Base-by-base conservation (phyloP, 192 early-diverging fungal genomes). In the Chytriomyces sp. region DNA sequence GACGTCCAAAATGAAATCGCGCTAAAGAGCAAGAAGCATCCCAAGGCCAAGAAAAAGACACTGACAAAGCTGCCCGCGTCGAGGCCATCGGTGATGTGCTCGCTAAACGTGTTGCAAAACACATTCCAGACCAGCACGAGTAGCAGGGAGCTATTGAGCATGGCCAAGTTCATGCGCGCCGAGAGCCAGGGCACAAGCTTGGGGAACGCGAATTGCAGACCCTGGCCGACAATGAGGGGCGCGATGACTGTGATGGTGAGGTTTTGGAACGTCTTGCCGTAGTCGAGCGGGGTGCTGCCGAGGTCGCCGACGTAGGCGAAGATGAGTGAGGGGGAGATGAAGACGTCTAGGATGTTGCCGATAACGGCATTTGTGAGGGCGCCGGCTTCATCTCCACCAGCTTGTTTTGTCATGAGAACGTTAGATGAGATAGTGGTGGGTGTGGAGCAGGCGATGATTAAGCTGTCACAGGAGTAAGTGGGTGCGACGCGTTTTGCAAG, bases 341-440 rank as follows among this genome's bases (percentile, higher is more conserved):
- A 84, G 37, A 89, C 88, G 22, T 84, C 90, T 0, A 91, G 67
- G 52, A 92, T 72, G 75, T 89, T 90, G n/a, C 91, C 91, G 14
- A 90, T 64, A 2, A 90, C 89, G 25, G 88, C 86, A 76, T 89
- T 90, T 68, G 87, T 86, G 30, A 90, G 57, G 31, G 91, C 85
- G 54, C 81, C 73, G 38, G 89, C 83, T 59, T 91, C 91, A 61
- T 85, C 89, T 25, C 91, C 91, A 25, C 70, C 53, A 34, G 89
- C 87, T 52, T 87, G 85, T 64, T 85, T 85, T 19, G 91, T 92
- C 91, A 92, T 92, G 63, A 92, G 82, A 5, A 89, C 88, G 72
- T 92, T 92, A 17, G 91, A 92, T 3, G 89, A 89, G 52, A 92
- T 86, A 5, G 91, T 92, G 0, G 91, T 92, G 0, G 91, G 91